Conservation (phyloP, 2,329 filamentous ascomycete genomes). For the Chaetomium globosum region DNA sequence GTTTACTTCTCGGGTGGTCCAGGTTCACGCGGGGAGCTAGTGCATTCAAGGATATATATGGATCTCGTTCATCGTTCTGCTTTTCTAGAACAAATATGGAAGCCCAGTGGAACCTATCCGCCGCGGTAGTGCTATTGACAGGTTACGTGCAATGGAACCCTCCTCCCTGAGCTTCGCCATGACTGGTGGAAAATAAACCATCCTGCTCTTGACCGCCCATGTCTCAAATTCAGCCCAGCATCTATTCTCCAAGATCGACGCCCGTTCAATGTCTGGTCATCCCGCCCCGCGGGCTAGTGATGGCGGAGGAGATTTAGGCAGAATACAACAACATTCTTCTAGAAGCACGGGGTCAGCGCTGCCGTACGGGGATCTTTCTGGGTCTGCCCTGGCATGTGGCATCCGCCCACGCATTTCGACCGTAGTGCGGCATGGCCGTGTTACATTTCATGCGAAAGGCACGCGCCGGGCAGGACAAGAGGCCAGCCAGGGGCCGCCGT, state of each 20-base stretch:
- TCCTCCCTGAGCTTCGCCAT: neutral
- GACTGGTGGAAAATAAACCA: neutral
- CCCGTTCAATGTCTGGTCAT: neutral
- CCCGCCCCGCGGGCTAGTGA: neutral
- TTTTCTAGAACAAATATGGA: neutral
- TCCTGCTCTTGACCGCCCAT: neutral
- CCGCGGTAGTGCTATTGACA: neutral
- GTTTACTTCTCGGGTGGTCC: neutral
- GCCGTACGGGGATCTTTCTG: constrained; percentile 7
- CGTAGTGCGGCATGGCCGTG: neutral
- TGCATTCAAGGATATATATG: neutral
- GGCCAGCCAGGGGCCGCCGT: neutral
- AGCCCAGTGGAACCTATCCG: neutral
- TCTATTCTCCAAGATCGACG: neutral
- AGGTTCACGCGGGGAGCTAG: neutral
- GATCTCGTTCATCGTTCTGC: neutral
- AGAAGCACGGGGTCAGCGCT: neutral
- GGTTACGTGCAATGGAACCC: neutral
- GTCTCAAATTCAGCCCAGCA: neutral
- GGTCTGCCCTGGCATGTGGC: constrained; percentile 1
- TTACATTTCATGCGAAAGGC: neutral
- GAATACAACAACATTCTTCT: neutral
- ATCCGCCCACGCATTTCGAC: neutral
- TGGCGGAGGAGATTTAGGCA: constrained; percentile 5
- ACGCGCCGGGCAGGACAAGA: neutral